These are phyloP conservation scores for Lipomyces japonicus DNA, from an alignment of 805 yeast genomes.

Conservation along the genomic window DNA sequence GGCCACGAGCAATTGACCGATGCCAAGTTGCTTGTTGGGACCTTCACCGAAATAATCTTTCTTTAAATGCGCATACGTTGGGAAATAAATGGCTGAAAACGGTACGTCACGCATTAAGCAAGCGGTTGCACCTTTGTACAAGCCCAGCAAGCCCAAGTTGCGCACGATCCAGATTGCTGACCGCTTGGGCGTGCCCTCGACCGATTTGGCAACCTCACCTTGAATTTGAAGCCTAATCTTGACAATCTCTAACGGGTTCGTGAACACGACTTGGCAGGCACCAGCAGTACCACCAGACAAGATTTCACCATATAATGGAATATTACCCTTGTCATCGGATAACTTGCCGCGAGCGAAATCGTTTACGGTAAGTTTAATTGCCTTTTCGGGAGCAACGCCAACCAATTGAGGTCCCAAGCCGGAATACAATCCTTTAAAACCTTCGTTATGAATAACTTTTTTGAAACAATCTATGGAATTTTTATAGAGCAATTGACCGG, in stretches of 20 bases:
- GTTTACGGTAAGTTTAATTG: conserved; percentile 90
- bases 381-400: conserved; percentile 98
- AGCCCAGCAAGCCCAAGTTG: conserved; percentile 75
- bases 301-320: conserved; percentile 62
- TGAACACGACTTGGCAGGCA: conserved; percentile 91
- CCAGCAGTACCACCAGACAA: conserved; percentile 93
- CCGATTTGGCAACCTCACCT: conserved; percentile 57
- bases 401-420: conserved; percentile 91
- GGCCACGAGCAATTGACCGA: conserved; percentile 78
- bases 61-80: conserved; percentile 91
- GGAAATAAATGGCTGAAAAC: conserved; percentile 94
- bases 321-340: conserved; percentile 50
- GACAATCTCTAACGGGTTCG: conserved; percentile 93
- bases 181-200: conserved; percentile 41
- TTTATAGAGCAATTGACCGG: conserved; percentile 52
- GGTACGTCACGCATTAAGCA: conserved; percentile 94
- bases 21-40: conserved; percentile 64
- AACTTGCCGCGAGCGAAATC: conserved; percentile 77
- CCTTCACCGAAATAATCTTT: conserved; percentile 77
- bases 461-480: conserved; percentile 83
- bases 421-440: conserved; percentile 78
- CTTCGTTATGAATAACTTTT: conserved; percentile 73
- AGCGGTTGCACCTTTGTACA: conserved; percentile 88
- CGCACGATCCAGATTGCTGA: conserved; percentile 70
- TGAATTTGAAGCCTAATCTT: conserved; percentile 92